Conservation (phyloP, 2,329 filamentous ascomycete genomes). For the Colletotrichum eleusines region DNA sequence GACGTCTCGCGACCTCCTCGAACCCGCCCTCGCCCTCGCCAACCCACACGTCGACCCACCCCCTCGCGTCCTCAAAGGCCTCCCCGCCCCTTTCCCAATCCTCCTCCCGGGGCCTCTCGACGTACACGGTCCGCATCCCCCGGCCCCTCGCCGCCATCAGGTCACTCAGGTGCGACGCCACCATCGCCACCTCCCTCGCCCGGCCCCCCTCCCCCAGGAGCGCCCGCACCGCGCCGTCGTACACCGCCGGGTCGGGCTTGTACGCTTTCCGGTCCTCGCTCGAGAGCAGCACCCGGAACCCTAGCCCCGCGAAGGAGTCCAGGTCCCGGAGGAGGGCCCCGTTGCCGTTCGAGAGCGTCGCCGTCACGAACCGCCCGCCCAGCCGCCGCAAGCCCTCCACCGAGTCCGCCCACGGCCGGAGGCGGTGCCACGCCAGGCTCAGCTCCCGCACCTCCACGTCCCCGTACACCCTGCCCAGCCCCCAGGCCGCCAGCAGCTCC, state of each 20-base stretch:
- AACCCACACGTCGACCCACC: constrained; percentile 57
- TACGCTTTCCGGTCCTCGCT: constrained; percentile 80
- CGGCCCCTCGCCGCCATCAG: constrained; percentile 72
- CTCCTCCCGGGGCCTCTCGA: constrained; percentile 77
- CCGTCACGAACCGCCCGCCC: constrained; percentile 65
- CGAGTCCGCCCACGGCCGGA: constrained; percentile 77
- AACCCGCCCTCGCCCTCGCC: constrained; percentile 50
- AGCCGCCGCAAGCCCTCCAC: constrained; percentile 67
- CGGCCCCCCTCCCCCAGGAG: constrained; percentile 60
- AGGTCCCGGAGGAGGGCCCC: constrained; percentile 74
- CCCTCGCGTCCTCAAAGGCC: constrained; percentile 62
- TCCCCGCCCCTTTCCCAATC: constrained; percentile 65
- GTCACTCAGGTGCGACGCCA: constrained; percentile 81
- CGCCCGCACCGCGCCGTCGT: constrained; percentile 73
- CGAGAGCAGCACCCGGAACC: constrained; percentile 73
- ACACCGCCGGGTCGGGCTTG: constrained; percentile 77
- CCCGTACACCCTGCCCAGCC: constrained; percentile 69
- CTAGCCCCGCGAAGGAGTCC: constrained; percentile 66
- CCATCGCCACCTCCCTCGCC: constrained; percentile 76
- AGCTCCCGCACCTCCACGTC: constrained; percentile 75
- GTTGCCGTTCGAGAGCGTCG: constrained; percentile 83
- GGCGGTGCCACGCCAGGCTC: constrained; percentile 77
- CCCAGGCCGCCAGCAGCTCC: constrained; percentile 67
- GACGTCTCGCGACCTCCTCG: constrained; percentile 46
- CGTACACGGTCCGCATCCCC: constrained; percentile 79